Base-by-base conservation (phyloP, 106 monocot genomes). In the Phalaenopsis aphrodite region DNA sequence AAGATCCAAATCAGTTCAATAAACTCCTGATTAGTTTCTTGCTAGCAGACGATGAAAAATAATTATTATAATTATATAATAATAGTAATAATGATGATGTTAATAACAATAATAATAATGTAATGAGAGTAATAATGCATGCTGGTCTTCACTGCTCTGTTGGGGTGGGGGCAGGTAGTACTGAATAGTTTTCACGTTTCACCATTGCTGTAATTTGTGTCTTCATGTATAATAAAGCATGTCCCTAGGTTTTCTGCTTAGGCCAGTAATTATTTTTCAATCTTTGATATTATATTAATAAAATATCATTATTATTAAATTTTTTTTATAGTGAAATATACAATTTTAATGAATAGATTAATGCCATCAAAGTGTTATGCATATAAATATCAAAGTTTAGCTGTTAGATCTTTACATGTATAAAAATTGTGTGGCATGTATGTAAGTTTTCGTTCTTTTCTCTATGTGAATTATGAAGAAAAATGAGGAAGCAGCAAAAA, bases 1-100 rank as follows among this genome's bases (percentile, higher is more conserved):
- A 91, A 79, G 81, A 88, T 68, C 88, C 88, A 38, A 48, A 37
- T 5, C 65, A 64, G 21, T 91, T 91, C 77, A 91, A 91, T 55
- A 38, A 85, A 75, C 36, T 85, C 24, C 79, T 91, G 2, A 12
- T 86, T 30, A 78, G 85, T 21, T 91, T 91, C 79, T 82, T 91
- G 38, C 65, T 86, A 45, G 49, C 18, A 38, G 6, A 23, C 61
- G 47, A 55, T 11, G 75, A 72, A 56, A 30, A 79, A 78, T 77
- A 77, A 39, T 45, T 42, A 47, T 82, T 21, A 85, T 41, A 57
- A 16, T 16, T 30, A 30, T 30, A 30, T 37, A 79, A 78, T 77
- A 77, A 39, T 45, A 52, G 42, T 82, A 38, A 85, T 41, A 57
- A 16, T 16, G 57, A 12, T 57, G 57, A 57, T 57, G 19, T 8